Percentiles rank a stretch among this genome's conserved stretches.
Conservation (phyloP, 192 early-diverging fungal genomes). For the Coemansia sp. region DNA sequence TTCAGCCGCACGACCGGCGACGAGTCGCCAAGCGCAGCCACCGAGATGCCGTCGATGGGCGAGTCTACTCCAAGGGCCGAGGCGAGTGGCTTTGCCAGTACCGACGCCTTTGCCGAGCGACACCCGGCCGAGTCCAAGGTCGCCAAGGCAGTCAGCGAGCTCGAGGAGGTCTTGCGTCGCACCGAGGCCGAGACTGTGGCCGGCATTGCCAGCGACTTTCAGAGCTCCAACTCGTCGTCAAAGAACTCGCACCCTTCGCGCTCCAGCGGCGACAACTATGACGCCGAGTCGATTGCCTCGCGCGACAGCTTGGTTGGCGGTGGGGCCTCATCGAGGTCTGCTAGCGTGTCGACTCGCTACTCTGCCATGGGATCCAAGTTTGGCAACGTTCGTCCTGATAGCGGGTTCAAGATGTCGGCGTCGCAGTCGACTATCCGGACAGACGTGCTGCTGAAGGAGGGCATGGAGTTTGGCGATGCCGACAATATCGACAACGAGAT, state of each 20-base stretch:
- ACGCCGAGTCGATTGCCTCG: conserved; percentile 31
- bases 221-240: conserved; percentile 6
- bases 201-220: conserved; percentile 36
- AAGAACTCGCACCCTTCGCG: not conserved
- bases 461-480: conserved; percentile 38
- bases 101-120: conserved; percentile 32
- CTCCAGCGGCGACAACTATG: conserved; percentile 2
- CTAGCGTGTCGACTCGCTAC: conserved; percentile 41
- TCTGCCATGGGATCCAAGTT: conserved; percentile 35
- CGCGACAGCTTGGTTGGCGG: conserved; percentile 47
- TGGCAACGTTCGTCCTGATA: conserved; percentile 16
- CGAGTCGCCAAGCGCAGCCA: not conserved
- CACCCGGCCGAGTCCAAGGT: conserved; percentile 54
- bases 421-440: conserved; percentile 50
- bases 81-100: not conserved
- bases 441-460: conserved; percentile 38
- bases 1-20: conserved; percentile 23
- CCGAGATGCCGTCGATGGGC: conserved; percentile 7
- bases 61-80: not conserved
- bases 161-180: conserved; percentile 50
- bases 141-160: conserved; percentile 53
- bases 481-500: conserved; percentile 27
- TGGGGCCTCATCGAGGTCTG: conserved; percentile 44
- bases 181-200: conserved; percentile 42
- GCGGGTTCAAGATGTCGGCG: conserved; percentile 32